phyloP scores from a whole-genome alignment of 192 early-diverging fungal species.

The Podila epicladia region DNA sequence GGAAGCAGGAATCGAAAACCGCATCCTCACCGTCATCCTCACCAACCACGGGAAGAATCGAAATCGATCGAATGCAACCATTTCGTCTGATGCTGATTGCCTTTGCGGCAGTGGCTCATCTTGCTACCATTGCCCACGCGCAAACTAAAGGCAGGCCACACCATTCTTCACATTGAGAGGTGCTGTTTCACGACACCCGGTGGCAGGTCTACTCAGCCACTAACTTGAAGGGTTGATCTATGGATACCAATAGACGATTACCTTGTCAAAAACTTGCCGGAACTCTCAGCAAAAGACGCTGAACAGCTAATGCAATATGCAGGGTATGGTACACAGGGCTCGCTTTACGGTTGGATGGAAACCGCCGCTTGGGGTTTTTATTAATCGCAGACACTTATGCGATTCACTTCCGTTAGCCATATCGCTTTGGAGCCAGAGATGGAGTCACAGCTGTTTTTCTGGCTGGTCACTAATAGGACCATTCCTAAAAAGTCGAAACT shows the following conservation, averaged over 20 bases:
- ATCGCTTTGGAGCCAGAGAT: constrained; percentile 43
- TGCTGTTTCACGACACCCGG: not conserved
- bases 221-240: no score
- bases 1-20: no score
- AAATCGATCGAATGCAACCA: not conserved
- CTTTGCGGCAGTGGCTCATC: not conserved
- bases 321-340: constrained; percentile 35
- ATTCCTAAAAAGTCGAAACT: constrained; percentile 43
- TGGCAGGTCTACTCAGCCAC: not conserved
- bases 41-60: not conserved
- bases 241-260: constrained; percentile 30
- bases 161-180: no score
- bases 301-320: constrained; percentile 54
- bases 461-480: constrained; percentile 51
- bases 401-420: constrained; percentile 32
- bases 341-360: not conserved
- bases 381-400: not conserved
- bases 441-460: constrained; percentile 61
- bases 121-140: not conserved
- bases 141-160: not conserved
- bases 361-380: not conserved
- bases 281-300: constrained; percentile 21
- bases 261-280: constrained; percentile 49
- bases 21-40: no score
- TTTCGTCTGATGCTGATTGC: not conserved